These are phyloP conservation scores for Lepidium sativum DNA, from an alignment of 345 rosid species.

Conservation along the genomic window DNA sequence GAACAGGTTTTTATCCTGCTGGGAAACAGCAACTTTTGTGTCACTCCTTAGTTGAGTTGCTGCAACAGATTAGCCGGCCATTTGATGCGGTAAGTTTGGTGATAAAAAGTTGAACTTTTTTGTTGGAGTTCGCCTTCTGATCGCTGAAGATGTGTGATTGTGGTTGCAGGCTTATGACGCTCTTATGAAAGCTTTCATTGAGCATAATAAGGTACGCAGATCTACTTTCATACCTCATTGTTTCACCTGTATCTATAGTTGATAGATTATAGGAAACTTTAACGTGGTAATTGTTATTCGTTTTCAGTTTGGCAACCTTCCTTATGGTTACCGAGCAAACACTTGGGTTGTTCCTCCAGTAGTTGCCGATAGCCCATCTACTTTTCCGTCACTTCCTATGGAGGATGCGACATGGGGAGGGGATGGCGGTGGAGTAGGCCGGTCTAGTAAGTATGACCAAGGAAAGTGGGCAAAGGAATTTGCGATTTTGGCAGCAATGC, in stretches of 20 bases:
- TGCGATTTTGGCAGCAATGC: conserved; percentile 83
- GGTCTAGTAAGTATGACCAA: conserved; percentile 51
- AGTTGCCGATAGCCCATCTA: conserved; percentile 63
- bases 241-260: not conserved
- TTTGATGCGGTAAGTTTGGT: conserved; percentile 62
- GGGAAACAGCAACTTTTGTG: conserved; percentile 64
- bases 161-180: conserved; percentile 78
- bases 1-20: conserved; percentile 68
- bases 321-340: conserved; percentile 88
- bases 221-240: not conserved
- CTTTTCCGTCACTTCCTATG: conserved; percentile 61
- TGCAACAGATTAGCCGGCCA: conserved; percentile 73
- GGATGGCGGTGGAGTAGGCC: conserved; percentile 78
- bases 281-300: not conserved
- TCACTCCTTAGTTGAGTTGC: conserved; percentile 70
- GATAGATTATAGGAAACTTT: not conserved
- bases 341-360: conserved; percentile 95
- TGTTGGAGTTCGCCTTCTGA: not conserved
- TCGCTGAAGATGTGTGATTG: conserved; percentile 4
- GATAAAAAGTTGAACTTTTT: not conserved
- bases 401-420: conserved; percentile 97
- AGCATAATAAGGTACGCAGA: conserved; percentile 70
- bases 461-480: conserved; percentile 83
- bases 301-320: conserved; percentile 92
- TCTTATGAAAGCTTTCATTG: conserved; percentile 82